Evolutionary conservation across 495 filamentous ascomycete genomes (phyloP).

Genomic region (Xylaria cubensis): DNA sequence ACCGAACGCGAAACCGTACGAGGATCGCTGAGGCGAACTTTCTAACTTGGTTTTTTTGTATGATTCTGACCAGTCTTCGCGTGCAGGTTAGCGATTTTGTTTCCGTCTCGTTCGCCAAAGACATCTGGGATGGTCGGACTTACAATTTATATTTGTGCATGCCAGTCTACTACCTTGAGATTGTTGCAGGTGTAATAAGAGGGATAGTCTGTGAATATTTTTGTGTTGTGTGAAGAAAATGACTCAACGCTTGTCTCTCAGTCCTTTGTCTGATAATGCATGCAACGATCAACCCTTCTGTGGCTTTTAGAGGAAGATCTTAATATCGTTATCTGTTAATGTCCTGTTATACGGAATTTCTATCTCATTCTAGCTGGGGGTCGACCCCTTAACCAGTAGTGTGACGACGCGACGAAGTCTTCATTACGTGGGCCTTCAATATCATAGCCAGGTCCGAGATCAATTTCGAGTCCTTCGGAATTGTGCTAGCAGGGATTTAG

Average conservation of each 20-base stretch:
- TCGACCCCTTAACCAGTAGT: background rate
- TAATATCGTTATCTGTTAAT: too few relatives aligned
- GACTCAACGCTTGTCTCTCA: background rate
- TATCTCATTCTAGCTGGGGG: too few relatives aligned
- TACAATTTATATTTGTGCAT: background rate
- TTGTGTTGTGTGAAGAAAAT: too few relatives aligned
- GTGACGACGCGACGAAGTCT: background rate
- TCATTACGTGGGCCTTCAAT: background rate
- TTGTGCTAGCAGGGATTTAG: background rate
- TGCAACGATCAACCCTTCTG: background rate
- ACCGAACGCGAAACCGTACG: background rate
- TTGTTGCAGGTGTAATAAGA: background rate
- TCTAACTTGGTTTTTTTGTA: background rate
- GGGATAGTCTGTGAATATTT: too few relatives aligned
- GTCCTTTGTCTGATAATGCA: background rate
- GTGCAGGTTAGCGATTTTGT: background rate
- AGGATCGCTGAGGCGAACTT: background rate
- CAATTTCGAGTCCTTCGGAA: slow-evolving; percentile 1
- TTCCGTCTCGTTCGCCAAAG: background rate
- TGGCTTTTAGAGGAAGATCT: too few relatives aligned
- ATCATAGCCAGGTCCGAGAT: background rate
- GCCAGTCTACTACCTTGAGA: background rate
- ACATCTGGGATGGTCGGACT: background rate
- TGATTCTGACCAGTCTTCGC: background rate
- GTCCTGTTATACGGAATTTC: too few relatives aligned